Evolutionary conservation across 2,329 filamentous ascomycete genomes (phyloP), one percentile per base, ranked within the genome.

Genomic region (Arthroderma sp.): DNA sequence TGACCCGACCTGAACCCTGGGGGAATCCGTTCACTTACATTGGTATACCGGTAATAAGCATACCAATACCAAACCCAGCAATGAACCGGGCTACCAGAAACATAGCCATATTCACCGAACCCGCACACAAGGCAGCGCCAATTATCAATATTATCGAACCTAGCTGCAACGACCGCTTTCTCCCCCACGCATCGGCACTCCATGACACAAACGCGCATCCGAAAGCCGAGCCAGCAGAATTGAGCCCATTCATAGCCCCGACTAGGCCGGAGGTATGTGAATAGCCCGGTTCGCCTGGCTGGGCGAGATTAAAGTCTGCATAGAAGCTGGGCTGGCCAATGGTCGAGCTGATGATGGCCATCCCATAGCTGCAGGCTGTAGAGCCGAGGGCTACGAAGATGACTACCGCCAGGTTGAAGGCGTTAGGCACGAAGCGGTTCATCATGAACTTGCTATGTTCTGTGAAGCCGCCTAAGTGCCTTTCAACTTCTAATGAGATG

Each of bases 241-340:
- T 68, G 4, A 70, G 56, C 32, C 68, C 68, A 54, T 69, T 70
- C 42, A 69, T 58, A 15, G 66, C 68, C 30, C 64, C 68, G 37
- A 69, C 65, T 15, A 67, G 58, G 46, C 63, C 61, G 3, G 65
- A 60, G 1, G 68, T 69, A 38, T 64, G 62, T 1, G 50, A 50
- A 49, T 70, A 70, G 22, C 65, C 66, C 2, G 65, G 59, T 43
- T 63, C 54, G 6, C 58, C 62, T 45, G 58, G 53, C 5, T 59
- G 44, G 4, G 64, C 62, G 8, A 71, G 58, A 29, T 62, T 49
- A 40, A 70, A 62, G 52, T 64, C 66, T 4, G 51, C 56, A 53
- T 66, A 69, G 57, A 70, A 70, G 33, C 57, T 63, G 3, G 68
- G 66, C 46, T 71, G 68, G 2, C 68, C 69, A 41, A 71, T 61